A percentile compares a stretch with the other conserved stretches of the same genome.
phyloP scores from a whole-genome alignment of 352 stramenopile genomes.

The Globisporangium nagaii region DNA sequence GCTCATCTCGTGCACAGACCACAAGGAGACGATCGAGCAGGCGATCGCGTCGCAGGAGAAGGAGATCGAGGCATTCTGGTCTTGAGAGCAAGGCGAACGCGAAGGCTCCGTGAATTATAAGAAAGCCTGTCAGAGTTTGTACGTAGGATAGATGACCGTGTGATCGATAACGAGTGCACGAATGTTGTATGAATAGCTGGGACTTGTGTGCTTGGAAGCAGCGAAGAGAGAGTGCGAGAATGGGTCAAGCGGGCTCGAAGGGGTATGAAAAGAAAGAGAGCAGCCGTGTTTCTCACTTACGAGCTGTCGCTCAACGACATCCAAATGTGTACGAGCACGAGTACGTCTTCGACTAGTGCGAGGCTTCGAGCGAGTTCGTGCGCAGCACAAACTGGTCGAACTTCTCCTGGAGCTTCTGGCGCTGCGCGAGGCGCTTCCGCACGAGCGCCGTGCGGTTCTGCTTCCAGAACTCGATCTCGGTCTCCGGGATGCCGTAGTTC shows the following conservation, averaged over 20 bases:
- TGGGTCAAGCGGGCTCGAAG: too few species aligned
- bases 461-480: conserved; percentile 86
- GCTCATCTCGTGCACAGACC: conserved; percentile 55
- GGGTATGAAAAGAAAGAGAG: not conserved
- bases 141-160: not conserved
- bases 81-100: conserved; percentile 19
- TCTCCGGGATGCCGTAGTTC: conserved; percentile 74
- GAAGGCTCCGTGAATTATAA: not conserved
- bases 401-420: conserved; percentile 80
- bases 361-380: conserved; percentile 36
- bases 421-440: conserved; percentile 68
- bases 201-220: too few species aligned
- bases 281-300: not conserved
- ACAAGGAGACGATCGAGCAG: conserved; percentile 59
- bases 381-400: conserved; percentile 83
- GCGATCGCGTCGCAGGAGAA: conserved; percentile 54
- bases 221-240: too few species aligned
- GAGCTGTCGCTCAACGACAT: too few species aligned
- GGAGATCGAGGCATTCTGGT: conserved; percentile 44
- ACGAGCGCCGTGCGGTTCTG: conserved; percentile 72
- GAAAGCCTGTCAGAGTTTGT: not conserved
- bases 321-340: not conserved
- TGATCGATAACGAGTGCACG: not conserved
- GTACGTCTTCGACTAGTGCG: conserved; percentile 6
- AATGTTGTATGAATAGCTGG: conserved; percentile 10